These are phyloP conservation scores for Clarkia xantiana DNA, from an alignment of 345 rosid genomes.

Conservation along the genomic window DNA sequence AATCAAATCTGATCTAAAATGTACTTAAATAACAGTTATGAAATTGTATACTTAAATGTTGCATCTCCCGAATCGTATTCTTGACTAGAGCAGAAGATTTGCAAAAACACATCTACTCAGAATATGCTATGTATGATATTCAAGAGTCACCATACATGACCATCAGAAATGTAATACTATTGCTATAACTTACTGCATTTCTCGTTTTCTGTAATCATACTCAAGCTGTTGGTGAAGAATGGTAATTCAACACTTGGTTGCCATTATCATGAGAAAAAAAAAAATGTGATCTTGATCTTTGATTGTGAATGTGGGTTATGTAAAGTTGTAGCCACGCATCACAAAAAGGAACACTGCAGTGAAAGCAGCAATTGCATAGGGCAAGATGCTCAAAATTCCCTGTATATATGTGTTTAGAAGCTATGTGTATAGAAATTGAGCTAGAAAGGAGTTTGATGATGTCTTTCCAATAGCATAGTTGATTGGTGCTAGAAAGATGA, in stretches of 20 bases:
- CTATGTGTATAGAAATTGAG: background rate
- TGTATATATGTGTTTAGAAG: slow-evolving; percentile 9
- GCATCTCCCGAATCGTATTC: no score
- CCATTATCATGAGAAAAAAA: slow-evolving; percentile 12
- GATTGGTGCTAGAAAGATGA: no score
- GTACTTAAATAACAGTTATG: no score
- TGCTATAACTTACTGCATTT: background rate
- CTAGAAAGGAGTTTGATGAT: slow-evolving; percentile 13
- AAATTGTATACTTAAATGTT: no score
- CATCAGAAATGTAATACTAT: background rate
- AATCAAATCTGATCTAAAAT: no score
- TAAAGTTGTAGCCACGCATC: slow-evolving; percentile 5
- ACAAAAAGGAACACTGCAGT: slow-evolving; percentile 50
- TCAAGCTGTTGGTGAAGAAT: background rate
- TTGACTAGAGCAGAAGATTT: no score
- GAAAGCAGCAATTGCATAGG: slow-evolving; percentile 53
- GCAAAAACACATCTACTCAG: no score
- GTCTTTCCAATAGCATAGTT: slow-evolving; percentile 15
- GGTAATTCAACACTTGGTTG: slow-evolving; percentile 12
- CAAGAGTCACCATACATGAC: no score
- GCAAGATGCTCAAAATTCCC: slow-evolving; percentile 81
- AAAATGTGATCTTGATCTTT: background rate
- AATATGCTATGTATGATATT: no score
- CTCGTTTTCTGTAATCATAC: background rate
- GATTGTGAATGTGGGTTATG: background rate